Evolutionary conservation across 306 rosid genomes (phyloP), one percentile per base, ranked within the genome.

Genomic region (Malus sylvestris): DNA sequence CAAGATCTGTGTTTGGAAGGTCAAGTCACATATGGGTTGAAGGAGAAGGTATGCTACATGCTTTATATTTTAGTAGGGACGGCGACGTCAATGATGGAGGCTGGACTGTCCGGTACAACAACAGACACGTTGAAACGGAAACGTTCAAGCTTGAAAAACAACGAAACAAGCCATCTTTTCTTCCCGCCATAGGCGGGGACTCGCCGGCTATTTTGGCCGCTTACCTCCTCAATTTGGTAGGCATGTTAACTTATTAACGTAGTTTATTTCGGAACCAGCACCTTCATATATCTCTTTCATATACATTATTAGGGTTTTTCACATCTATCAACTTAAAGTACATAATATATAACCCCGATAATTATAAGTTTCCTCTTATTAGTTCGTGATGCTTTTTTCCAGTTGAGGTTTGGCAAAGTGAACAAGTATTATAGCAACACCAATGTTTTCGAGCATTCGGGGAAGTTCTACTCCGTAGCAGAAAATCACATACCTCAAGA

Each of bases 41-140:
- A 83, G 97, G 98, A 70, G 98, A 91, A 78, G 97, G 96, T 68
- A 91, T 93, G 93, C 83, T 93, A 68, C 97, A 89, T 63, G 96
- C 92, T 11, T 49, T 88, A 46, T 86, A 89, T 74, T 88, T 85
- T 62, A 45, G 51, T 15, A 91, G 72, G 23, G 63, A 80, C 22
- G 27, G n/a, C 19, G 63, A 80, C 22, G 32, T n/a, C 19, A 8
- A 10, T 72, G 68, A 73, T 10, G 76, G 68, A 67, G 44, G 45
- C 13, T 90, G 91, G 89, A 81, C 7, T 3, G 27, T 91, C 67
- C 10, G 23, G 1, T 93, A 88, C 89, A 88, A 88, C 84, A 91
- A 88, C 65, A 85, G 81, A 83, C 78, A 85, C 18, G 90, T 91
- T 6, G 81, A 91, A 79, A 89, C 91, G 0, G 88, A 93, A 67